Conservation (phyloP, 1,284 basidiomycete species). For the Ustanciosporium gigantosporum region DNA sequence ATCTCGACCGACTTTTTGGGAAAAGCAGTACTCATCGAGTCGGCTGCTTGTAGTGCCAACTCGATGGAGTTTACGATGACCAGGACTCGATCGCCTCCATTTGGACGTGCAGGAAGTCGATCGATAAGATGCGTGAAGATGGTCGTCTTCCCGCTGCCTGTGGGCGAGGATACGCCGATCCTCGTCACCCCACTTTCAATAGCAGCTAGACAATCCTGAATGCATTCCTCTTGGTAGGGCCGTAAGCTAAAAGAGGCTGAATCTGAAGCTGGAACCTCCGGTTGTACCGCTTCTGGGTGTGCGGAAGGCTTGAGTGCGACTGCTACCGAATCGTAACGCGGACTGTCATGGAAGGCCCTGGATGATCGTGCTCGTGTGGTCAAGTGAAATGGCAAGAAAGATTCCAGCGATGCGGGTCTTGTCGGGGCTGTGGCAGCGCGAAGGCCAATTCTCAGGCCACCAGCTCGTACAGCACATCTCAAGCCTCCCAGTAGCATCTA, state of each 20-base stretch:
- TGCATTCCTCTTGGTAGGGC: slow-evolving; percentile 86
- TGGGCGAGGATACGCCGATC: slow-evolving; percentile 89
- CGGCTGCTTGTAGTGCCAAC: slow-evolving; percentile 83
- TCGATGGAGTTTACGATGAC: slow-evolving; percentile 86
- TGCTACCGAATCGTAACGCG: too few relatives aligned
- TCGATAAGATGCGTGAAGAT: slow-evolving; percentile 68
- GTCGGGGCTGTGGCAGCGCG: too few relatives aligned
- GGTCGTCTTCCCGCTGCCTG: slow-evolving; percentile 83
- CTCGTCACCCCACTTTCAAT: slow-evolving; percentile 70
- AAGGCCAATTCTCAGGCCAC: too few relatives aligned
- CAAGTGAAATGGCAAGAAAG: too few relatives aligned
- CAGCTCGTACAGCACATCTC: too few relatives aligned
- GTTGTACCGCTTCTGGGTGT: too few relatives aligned
- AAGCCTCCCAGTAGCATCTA: too few relatives aligned
- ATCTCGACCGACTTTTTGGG: slow-evolving; percentile 83
- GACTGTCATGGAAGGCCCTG: too few relatives aligned
- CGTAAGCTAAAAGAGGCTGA: slow-evolving; percentile 63
- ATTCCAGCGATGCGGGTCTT: too few relatives aligned
- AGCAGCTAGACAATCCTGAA: slow-evolving; percentile 76
- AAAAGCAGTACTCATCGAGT: slow-evolving; percentile 71
- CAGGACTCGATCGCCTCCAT: slow-evolving; percentile 66
- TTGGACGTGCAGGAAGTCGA: slow-evolving; percentile 18
- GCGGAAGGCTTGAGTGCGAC: too few relatives aligned
- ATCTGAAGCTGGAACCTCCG: too few relatives aligned
- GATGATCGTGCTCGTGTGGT: too few relatives aligned